Evolutionary conservation across 2,329 filamentous ascomycete species (phyloP), one percentile per base, ranked within the genome.

Genomic region (Colletotrichum sp.): DNA sequence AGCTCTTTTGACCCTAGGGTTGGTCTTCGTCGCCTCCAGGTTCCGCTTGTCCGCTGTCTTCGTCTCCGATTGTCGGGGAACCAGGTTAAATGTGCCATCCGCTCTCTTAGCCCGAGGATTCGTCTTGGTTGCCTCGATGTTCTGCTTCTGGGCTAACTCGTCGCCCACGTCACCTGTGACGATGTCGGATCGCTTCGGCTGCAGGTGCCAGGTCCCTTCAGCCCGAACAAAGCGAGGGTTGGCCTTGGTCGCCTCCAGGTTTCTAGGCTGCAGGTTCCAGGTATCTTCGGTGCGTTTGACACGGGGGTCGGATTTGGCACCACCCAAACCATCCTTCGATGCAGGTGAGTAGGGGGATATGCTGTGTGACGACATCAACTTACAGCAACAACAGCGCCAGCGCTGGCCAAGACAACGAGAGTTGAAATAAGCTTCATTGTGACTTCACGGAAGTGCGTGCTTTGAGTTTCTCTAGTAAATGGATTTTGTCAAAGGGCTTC

Each of bases 371-470:
- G n/a, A 22, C 44, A 52, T 27, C 1, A 44, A 44, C 57, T 61
- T 63, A 70, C 57, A 27, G 34, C 68, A n/a, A 63, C 27, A 1
- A 48, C 34, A 16, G 68, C 68, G 19, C 55, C 68, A 27, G 68
- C 36, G 57, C 68, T 25, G 55, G 27, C 68, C 13, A 70, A 28
- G 3, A 70, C 13, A 0, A 70, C 12, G 6, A 70, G 36, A 27
- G 34, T 63, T n/a, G 68, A 70, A 52, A 70, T 39, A 34, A 55
- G 27, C 36, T 63, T 63, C 57, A 70, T 70, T 6, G 19, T 19
- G 61, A 44, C 61, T 64, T 64, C 59, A 3, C 11, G 11, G n/a
- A 36, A 63, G 30, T 36, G 59, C 30, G 30, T 63, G n/a, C 19
- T n/a, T 63, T 36, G 30, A 36, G 59, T 63, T 63, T 32, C 15